A percentile compares a stretch with the other conserved stretches of the same genome.
Conservation (phyloP, 1,284 basidiomycete genomes). For the Leccinum subspadiceum region DNA sequence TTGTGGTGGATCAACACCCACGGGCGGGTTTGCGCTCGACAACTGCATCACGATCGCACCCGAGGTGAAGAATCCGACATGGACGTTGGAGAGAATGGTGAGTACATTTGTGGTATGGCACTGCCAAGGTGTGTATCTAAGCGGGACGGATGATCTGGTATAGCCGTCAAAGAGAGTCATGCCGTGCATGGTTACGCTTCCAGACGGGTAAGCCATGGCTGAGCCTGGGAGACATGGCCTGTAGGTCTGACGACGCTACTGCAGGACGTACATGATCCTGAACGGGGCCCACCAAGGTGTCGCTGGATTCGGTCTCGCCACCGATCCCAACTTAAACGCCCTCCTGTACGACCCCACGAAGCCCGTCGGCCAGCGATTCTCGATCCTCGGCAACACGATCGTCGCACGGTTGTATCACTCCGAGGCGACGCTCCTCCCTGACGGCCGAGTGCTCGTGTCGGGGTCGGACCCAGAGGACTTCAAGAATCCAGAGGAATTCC, state of each 20-base stretch:
- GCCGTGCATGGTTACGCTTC: conserved; percentile 68
- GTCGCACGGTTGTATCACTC: conserved; percentile 84
- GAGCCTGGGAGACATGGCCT: background rate
- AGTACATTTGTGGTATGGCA: conserved; percentile 14
- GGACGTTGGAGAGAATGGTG: conserved; percentile 75
- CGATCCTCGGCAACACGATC: conserved; percentile 66
- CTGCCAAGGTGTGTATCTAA: background rate
- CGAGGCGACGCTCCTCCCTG: conserved; percentile 64
- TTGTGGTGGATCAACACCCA: conserved; percentile 72
- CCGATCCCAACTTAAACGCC: conserved; percentile 61
- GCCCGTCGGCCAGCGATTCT: conserved; percentile 59
- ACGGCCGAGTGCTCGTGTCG: conserved; percentile 69
- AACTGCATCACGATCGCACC: conserved; percentile 69
- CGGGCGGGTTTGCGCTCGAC: conserved; percentile 56
- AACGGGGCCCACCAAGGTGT: conserved; percentile 65
- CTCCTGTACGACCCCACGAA: conserved; percentile 67
- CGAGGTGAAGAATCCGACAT: conserved; percentile 54
- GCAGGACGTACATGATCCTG: conserved; percentile 70
- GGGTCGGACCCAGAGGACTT: conserved; percentile 63
- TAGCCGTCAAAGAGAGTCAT: conserved; percentile 76
- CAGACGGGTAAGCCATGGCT: conserved; percentile 38
- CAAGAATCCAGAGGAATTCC: conserved; percentile 50
- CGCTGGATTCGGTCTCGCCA: conserved; percentile 71
- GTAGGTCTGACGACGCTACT: background rate
- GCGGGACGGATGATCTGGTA: background rate